A percentile compares a stretch with the other conserved stretches of the same genome.
Conservation (phyloP, 2,329 filamentous ascomycete species). For the Septoria petroselini region DNA sequence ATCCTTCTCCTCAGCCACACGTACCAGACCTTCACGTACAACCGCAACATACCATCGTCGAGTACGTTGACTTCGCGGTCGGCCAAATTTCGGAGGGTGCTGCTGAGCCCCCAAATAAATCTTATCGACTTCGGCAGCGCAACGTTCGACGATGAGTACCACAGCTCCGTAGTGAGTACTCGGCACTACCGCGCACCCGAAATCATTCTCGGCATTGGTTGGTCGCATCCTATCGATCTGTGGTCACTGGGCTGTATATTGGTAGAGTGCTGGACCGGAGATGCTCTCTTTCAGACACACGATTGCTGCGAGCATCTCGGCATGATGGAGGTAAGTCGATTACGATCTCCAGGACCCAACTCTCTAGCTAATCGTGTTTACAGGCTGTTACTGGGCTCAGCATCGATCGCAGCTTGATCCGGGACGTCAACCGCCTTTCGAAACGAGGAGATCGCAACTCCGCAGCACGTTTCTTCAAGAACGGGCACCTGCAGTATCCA, state of each 20-base stretch:
- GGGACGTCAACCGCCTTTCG: constrained; percentile 32
- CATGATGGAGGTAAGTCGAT: constrained; percentile 58
- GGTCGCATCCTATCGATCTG: constrained; percentile 66
- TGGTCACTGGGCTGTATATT: constrained; percentile 69
- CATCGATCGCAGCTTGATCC: constrained; percentile 37
- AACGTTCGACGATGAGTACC: constrained; percentile 67
- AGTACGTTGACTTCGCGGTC: constrained; percentile 57
- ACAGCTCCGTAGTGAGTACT: constrained; percentile 65
- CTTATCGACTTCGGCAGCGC: constrained; percentile 67
- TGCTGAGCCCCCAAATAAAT: constrained; percentile 64
- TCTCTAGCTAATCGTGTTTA: background rate
- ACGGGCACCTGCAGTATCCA: constrained; percentile 60
- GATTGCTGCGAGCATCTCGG: constrained; percentile 66
- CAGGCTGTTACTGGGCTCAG: constrained; percentile 34
- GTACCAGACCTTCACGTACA: constrained; percentile 68
- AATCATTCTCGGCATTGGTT: constrained; percentile 65
- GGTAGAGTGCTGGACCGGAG: constrained; percentile 66
- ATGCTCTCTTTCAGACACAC: constrained; percentile 66
- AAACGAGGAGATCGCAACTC: constrained; percentile 34
- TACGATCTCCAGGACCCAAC: background rate
- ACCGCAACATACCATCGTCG: constrained; percentile 63
- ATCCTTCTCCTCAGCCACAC: constrained; percentile 63
- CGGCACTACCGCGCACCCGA: constrained; percentile 65
- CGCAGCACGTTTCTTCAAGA: constrained; percentile 34
- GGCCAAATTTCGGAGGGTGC: constrained; percentile 60